Percentiles rank a stretch among this genome's conserved stretches.
Evolutionary conservation across 768 basidiomycete genomes (phyloP).

Genomic region (Rickenella mellea): DNA sequence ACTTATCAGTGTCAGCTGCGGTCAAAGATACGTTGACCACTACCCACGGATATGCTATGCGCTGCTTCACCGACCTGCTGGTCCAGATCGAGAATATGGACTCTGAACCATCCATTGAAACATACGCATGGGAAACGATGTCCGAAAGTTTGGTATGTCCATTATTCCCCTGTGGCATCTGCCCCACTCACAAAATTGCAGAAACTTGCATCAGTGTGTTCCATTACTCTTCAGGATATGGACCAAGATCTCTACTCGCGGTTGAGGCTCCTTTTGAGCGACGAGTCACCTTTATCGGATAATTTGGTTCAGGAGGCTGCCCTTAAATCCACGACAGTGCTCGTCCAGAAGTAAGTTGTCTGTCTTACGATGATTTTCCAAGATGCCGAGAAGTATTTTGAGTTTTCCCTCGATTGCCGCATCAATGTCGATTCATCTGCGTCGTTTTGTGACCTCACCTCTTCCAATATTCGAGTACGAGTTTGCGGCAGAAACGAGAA

Average conservation of each 20-base stretch:
- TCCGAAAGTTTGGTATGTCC: slow-evolving; percentile 71
- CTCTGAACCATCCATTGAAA: slow-evolving; percentile 66
- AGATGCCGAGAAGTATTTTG: background rate
- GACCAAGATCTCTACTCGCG: slow-evolving; percentile 61
- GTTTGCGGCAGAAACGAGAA: slow-evolving; percentile 61
- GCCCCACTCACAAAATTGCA: slow-evolving; percentile 18
- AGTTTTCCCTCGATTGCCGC: slow-evolving; percentile 79
- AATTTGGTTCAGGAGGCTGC: slow-evolving; percentile 85
- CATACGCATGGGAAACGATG: slow-evolving; percentile 91
- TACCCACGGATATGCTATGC: slow-evolving; percentile 53
- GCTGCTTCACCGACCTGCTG: slow-evolving; percentile 70
- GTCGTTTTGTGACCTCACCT: slow-evolving; percentile 83
- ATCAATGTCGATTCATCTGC: slow-evolving; percentile 66
- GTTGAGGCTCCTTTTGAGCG: slow-evolving; percentile 68
- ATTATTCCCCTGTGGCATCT: background rate
- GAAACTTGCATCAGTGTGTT: slow-evolving; percentile 84
- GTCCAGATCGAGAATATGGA: slow-evolving; percentile 80
- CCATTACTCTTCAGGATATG: slow-evolving; percentile 57
- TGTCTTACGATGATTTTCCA: background rate
- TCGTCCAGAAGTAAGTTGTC: slow-evolving; percentile 65
- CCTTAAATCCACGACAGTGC: slow-evolving; percentile 71
- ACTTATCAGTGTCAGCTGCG: slow-evolving; percentile 27
- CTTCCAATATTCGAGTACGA: slow-evolving; percentile 83
- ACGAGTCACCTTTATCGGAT: slow-evolving; percentile 73
- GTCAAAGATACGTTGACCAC: slow-evolving; percentile 28